Evolutionary conservation across 2,329 filamentous ascomycete genomes (phyloP).

Genomic region (Tetracladium maxilliforme): DNA sequence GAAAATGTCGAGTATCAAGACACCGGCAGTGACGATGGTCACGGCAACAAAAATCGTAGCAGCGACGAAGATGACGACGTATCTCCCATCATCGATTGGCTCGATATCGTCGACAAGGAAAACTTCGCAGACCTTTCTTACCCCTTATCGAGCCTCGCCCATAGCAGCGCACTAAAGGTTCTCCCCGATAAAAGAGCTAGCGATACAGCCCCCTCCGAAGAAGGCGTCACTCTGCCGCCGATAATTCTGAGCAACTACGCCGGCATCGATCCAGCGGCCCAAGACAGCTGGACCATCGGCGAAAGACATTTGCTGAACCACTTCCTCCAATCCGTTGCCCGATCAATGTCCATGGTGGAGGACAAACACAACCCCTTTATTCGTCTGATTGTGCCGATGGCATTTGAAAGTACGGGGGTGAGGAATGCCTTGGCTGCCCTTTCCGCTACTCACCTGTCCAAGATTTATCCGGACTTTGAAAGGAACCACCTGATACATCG

Average conservation of each 20-base stretch:
- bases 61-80: no score
- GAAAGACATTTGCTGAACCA: slow-evolving; percentile 3
- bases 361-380: slow-evolving; percentile 3
- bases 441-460: slow-evolving; percentile 2
- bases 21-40: no score
- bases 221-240: no score
- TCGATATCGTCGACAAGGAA: no score
- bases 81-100: no score
- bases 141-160: no score
- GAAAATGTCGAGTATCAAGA: no score
- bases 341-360: slow-evolving; percentile 2
- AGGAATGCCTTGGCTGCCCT: slow-evolving; percentile 2
- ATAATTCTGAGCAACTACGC: slow-evolving; percentile 1
- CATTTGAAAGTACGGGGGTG: slow-evolving; percentile 1
- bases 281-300: slow-evolving; percentile 1
- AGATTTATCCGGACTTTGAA: slow-evolving; percentile 3
- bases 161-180: no score
- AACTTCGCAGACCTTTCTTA: no score
- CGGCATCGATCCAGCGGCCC: slow-evolving; percentile 1
- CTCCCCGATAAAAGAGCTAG: no score
- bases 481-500: slow-evolving; percentile 1
- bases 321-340: slow-evolving; percentile 2
- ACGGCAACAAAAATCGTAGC: no score
- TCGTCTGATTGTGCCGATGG: slow-evolving; percentile 2
- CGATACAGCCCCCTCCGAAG: no score